phyloP scores from a whole-genome alignment of 352 stramenopile genomes.

The Globisporangium recalcitrans region DNA sequence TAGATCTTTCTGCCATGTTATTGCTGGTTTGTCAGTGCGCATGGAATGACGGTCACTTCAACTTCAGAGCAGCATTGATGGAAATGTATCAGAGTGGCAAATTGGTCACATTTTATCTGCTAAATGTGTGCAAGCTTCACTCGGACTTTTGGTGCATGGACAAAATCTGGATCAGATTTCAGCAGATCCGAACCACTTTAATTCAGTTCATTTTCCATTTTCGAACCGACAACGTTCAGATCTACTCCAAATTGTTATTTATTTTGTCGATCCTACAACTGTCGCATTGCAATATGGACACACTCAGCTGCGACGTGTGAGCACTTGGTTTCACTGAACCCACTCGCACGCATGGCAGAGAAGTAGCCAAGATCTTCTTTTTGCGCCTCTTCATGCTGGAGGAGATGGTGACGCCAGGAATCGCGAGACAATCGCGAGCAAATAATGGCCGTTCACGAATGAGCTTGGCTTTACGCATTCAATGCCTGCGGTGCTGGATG shows the following conservation, averaged over 20 bases:
- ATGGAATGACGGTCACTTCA: constrained; percentile 10
- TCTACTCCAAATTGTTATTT: neutral
- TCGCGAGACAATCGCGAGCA: neutral
- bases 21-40: neutral
- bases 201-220: neutral
- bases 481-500: neutral
- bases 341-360: neutral
- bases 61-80: no score
- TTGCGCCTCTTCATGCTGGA: neutral
- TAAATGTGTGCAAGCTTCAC: no score
- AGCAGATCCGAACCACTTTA: neutral
- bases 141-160: neutral
- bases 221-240: neutral
- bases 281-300: neutral
- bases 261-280: neutral
- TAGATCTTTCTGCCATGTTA: neutral
- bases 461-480: neutral
- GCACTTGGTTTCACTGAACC: neutral
- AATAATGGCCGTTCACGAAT: constrained; percentile 2
- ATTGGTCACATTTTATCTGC: no score
- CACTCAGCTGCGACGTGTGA: constrained; percentile 10
- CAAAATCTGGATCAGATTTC: neutral
- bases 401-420: constrained; percentile 1
- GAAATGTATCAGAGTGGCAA: no score
- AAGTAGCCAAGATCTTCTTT: neutral